A percentile compares a stretch with the other conserved stretches of the same genome.
Evolutionary conservation across 352 stramenopile species (phyloP).

Genomic region (Phytophthora melonis): DNA sequence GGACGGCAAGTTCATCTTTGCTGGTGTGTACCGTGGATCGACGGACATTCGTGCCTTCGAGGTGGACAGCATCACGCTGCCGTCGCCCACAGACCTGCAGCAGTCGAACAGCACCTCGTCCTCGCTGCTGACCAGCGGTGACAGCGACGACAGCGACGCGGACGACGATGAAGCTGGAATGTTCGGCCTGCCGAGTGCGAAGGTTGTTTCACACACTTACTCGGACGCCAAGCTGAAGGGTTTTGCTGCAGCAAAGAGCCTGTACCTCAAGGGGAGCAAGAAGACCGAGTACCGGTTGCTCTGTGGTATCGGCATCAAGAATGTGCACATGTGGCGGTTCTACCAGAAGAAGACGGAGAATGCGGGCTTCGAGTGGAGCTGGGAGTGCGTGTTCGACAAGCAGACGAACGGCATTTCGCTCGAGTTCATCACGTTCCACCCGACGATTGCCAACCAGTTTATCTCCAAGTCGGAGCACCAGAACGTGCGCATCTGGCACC

Average conservation of each 20-base stretch:
- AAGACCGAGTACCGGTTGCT: conserved; percentile 81
- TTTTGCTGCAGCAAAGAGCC: conserved; percentile 79
- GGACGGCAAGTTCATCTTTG: conserved; percentile 88
- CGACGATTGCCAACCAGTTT: conserved; percentile 57
- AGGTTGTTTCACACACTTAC: conserved; percentile 71
- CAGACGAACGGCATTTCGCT: conserved; percentile 89
- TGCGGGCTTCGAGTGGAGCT: conserved; percentile 51
- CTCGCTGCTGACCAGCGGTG: conserved; percentile 14
- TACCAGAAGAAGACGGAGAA: conserved; percentile 51
- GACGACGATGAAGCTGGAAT: conserved; percentile 32
- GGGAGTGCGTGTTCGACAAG: conserved; percentile 90
- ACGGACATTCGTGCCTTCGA: conserved; percentile 89
- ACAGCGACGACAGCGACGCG: conserved; percentile 46
- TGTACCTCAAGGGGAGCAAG: conserved; percentile 52
- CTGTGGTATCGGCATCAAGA: conserved; percentile 89
- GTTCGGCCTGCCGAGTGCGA: conserved; percentile 58
- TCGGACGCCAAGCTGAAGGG: conserved; percentile 88
- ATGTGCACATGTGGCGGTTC: conserved; percentile 88
- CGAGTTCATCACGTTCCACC: conserved; percentile 82
- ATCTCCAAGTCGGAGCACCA: conserved; percentile 90
- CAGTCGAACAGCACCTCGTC: conserved; percentile 15
- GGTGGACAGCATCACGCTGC: conserved; percentile 82
- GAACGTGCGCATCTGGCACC: conserved; percentile 84
- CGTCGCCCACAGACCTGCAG: conserved; percentile 33
- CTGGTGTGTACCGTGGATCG: conserved; percentile 84